Conservation (phyloP, 495 filamentous ascomycete species). For the Amphirosellinia nigrospora region DNA sequence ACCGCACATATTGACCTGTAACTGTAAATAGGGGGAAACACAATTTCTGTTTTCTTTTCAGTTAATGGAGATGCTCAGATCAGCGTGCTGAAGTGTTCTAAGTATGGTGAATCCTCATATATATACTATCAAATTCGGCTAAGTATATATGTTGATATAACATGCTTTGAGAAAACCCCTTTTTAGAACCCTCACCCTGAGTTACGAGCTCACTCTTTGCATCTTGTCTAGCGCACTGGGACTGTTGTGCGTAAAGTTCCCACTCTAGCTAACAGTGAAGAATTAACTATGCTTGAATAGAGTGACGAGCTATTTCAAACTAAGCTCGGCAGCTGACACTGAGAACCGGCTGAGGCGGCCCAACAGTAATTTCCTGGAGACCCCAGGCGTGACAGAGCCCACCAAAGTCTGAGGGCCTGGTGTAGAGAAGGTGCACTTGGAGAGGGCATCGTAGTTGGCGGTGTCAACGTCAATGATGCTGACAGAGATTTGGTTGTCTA, state of each 20-base stretch:
- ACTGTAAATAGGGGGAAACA: too few relatives aligned
- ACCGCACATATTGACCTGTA: too few relatives aligned
- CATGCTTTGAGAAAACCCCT: background rate
- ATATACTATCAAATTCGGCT: background rate
- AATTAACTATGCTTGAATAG: background rate
- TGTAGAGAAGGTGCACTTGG: conserved; percentile 37
- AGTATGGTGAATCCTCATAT: background rate
- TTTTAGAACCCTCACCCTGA: background rate
- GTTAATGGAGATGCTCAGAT: background rate
- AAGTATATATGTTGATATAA: background rate
- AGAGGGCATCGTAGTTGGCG: conserved; percentile 32
- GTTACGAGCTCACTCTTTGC: background rate
- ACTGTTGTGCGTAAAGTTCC: background rate
- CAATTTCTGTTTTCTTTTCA: background rate
- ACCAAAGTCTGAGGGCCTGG: conserved; percentile 31
- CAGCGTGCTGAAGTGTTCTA: background rate
- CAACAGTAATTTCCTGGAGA: conserved; percentile 34
- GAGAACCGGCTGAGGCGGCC: conserved; percentile 39
- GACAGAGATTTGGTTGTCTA: conserved; percentile 35
- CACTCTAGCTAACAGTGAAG: background rate
- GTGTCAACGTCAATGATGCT: conserved; percentile 34
- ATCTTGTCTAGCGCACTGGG: background rate
- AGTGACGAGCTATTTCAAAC: background rate
- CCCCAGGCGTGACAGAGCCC: conserved; percentile 31
- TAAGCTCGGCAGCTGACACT: conserved; percentile 36